A percentile compares a stretch with the other conserved stretches of the same genome.
phyloP scores from a whole-genome alignment of 1,284 basidiomycete genomes.

The Naganishia albida region DNA sequence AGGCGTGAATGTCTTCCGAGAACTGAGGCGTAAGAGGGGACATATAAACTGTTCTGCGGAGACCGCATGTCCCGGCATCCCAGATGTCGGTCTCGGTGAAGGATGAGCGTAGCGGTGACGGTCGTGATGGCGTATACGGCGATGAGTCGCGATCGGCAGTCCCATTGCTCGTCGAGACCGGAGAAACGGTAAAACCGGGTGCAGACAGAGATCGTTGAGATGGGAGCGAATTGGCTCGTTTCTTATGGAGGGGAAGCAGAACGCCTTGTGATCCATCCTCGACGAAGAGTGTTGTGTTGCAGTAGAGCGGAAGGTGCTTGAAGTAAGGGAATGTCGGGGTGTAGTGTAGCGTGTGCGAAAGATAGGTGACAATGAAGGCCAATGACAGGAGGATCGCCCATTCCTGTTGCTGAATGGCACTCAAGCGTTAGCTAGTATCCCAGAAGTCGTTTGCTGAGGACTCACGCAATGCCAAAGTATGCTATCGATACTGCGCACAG shows the following conservation, averaged over 20 bases:
- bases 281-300: neutral
- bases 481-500: conserved; percentile 1
- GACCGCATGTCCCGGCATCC: neutral
- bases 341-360: conserved; percentile 17
- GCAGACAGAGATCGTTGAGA: neutral
- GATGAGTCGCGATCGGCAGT: neutral
- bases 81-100: conserved; percentile 1
- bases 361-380: conserved; percentile 14
- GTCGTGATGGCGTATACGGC: conserved; percentile 6
- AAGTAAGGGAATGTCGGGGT: conserved; percentile 19
- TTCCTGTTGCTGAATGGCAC: conserved; percentile 6
- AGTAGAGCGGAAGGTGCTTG: conserved; percentile 1
- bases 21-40: conserved; percentile 11
- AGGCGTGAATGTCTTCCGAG: neutral
- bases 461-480: conserved; percentile 15
- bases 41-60: conserved; percentile 11
- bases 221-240: neutral
- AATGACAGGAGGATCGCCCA: conserved; percentile 14
- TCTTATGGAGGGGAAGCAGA: conserved; percentile 1
- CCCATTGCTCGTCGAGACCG: neutral
- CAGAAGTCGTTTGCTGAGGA: neutral
- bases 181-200: conserved; percentile 4
- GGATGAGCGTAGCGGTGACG: conserved; percentile 16
- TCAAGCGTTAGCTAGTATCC: neutral
- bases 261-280: neutral